Percentiles rank a stretch among this genome's conserved stretches.
phyloP scores from a whole-genome alignment of 2,329 filamentous ascomycete genomes.

The Chalaropsis thielavioides region DNA sequence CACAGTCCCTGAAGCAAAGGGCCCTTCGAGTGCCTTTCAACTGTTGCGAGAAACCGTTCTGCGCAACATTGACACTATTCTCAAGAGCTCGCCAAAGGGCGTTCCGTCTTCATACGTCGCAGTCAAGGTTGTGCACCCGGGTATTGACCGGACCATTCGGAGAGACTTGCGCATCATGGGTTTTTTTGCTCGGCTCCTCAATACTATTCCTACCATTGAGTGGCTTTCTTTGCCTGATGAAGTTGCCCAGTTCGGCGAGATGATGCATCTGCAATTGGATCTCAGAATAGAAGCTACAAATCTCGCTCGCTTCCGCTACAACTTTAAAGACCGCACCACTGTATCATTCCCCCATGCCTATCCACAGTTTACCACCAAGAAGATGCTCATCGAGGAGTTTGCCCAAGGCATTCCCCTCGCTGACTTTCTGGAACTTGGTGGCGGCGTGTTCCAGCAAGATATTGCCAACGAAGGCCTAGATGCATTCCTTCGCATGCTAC shows the following conservation, averaged over 20 bases:
- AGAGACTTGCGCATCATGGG: slow-evolving; percentile 87
- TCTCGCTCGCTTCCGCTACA: slow-evolving; percentile 69
- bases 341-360: slow-evolving; percentile 98
- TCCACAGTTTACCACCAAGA: slow-evolving; percentile 77
- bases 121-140: slow-evolving; percentile 87
- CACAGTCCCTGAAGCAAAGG: slow-evolving; percentile 25
- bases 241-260: slow-evolving; percentile 84
- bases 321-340: slow-evolving; percentile 78
- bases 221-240: slow-evolving; percentile 96
- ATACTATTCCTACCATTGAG: slow-evolving; percentile 82
- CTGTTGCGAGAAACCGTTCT: slow-evolving; percentile 34
- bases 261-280: slow-evolving; percentile 97
- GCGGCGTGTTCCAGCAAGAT: slow-evolving; percentile 82
- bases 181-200: slow-evolving; percentile 74
- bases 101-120: slow-evolving; percentile 88
- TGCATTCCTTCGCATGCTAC: slow-evolving; percentile 88
- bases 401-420: slow-evolving; percentile 85
- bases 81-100: slow-evolving; percentile 73
- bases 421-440: slow-evolving; percentile 81
- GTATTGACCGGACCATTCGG: slow-evolving; percentile 78
- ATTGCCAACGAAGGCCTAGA: slow-evolving; percentile 92
- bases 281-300: slow-evolving; percentile 90
- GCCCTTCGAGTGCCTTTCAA: slow-evolving; percentile 21
- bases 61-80: slow-evolving; percentile 68
- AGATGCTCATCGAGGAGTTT: slow-evolving; percentile 89